Percentiles rank a stretch among this genome's conserved stretches.
phyloP scores from a whole-genome alignment of 805 yeast species.

The Scheffersomyces stipitis region DNA sequence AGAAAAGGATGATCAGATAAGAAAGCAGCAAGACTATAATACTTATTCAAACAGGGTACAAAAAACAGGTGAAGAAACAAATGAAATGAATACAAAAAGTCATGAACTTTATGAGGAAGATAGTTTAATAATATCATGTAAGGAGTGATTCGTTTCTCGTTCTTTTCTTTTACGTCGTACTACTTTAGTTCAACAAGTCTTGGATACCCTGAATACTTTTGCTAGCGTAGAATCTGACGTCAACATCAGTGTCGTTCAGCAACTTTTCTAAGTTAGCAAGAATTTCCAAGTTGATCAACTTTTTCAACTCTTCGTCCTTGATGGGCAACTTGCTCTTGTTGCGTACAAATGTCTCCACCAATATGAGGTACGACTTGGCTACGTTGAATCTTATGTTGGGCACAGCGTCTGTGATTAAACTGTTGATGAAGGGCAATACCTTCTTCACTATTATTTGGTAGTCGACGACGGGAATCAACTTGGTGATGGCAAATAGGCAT shows the following conservation, averaged over 20 bases:
- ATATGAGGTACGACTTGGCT: constrained; percentile 74
- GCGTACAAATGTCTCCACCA: constrained; percentile 52
- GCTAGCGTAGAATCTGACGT: constrained; percentile 83
- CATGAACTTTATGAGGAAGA: no score
- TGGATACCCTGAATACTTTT: constrained; percentile 50
- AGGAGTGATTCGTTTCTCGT: no score
- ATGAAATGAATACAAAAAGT: no score
- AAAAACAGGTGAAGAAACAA: no score
- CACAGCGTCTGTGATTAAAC: constrained; percentile 73
- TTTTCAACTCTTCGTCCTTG: constrained; percentile 20
- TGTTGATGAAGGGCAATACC: constrained; percentile 77
- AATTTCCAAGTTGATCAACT: constrained; percentile 44
- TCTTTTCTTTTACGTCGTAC: no score
- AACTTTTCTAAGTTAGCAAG: constrained; percentile 66
- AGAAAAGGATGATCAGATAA: no score
- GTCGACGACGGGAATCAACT: constrained; percentile 70
- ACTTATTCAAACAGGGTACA: no score
- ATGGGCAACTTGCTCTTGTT: constrained; percentile 11
- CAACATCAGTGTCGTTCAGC: constrained; percentile 74
- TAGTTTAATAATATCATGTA: no score
- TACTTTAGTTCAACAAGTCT: constrained; percentile 10
- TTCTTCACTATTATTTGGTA: constrained; percentile 56
- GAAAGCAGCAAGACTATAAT: no score
- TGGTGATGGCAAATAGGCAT: constrained; percentile 83
- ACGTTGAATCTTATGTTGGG: constrained; percentile 95